Evolutionary conservation across 805 yeast species (phyloP).

Genomic region (Wickerhamiella nectarea): DNA sequence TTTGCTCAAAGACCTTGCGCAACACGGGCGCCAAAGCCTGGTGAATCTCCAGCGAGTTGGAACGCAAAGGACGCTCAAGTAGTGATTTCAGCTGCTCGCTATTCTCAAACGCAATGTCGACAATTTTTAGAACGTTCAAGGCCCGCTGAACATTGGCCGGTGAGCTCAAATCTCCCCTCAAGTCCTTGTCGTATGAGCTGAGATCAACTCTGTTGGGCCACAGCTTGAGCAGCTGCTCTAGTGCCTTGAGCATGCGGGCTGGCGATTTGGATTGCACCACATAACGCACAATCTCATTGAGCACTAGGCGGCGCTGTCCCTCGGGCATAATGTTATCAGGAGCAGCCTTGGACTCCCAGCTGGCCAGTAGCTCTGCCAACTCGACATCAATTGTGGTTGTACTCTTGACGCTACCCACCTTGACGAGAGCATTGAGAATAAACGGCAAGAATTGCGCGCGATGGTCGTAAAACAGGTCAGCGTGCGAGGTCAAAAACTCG

Average conservation of each 20-base stretch:
- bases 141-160: conserved; percentile 53
- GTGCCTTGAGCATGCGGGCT: conserved; percentile 58
- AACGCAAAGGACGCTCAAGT: conserved; percentile 65
- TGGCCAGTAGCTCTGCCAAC: conserved; percentile 66
- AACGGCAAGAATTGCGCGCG: conserved; percentile 82
- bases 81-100: conserved; percentile 55
- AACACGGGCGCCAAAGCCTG: conserved; percentile 68
- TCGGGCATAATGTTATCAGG: background rate
- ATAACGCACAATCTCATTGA: background rate
- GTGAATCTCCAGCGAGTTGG: conserved; percentile 78
- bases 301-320: background rate
- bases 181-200: conserved; percentile 74
- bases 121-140: conserved; percentile 80
- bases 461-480: conserved; percentile 70
- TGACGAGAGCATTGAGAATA: conserved; percentile 85
- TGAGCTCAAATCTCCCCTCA: conserved; percentile 63
- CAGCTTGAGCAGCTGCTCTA: conserved; percentile 51
- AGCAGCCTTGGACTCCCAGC: conserved; percentile 44
- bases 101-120: conserved; percentile 68
- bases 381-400: conserved; percentile 61
- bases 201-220: conserved; percentile 87
- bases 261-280: background rate
- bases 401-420: conserved; percentile 66
- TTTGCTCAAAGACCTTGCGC: conserved; percentile 50
- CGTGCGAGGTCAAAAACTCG: conserved; percentile 75